Evolutionary conservation across 768 basidiomycete species (phyloP), one percentile per base, ranked within the genome.

Genomic region (Xerocomellus amylosporus): DNA sequence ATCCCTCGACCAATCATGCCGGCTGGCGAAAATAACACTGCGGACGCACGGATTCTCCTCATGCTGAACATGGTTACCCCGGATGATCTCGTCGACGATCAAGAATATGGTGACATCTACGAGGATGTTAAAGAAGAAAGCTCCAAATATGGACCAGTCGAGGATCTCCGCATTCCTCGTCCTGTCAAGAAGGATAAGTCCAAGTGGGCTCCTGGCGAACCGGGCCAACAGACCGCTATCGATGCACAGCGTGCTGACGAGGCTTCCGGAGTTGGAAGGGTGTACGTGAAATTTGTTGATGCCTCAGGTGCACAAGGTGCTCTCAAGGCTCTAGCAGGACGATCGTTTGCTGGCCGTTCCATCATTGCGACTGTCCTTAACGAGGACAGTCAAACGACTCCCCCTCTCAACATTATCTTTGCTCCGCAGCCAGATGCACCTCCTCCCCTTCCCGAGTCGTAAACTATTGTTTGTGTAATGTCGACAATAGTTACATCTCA

Each of bases 61-160:
- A 90, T 99, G 88, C 75, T 99, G 65, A 99, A 98, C 80, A 99
- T 99, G 97, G 93, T 99, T 59, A 90, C 90, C 0, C 70, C 90
- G 1, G 97, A 99, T 42, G 97, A 99, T 65, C 81, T 99, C 44
- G 71, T 80, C 17, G 86, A 93, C 63, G 96, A 98, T 67, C 77
- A 86, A 55, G 97, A 99, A 65, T 99, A 97, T 69, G 84, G 85
- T 22, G 97, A 99, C 64, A 82, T 99, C 54, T 85, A 90, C 56
- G 94, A 97, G 67, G 97, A 99, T 67, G 85, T 98, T 69, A 91
- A 88, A 67, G 88, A 93, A 52, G 94, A 98, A 73, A 93, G 89
- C 62, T 78, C 78, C 8, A 87, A 81, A 62, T 93, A 86, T 65
- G 95, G 94, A 10, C 65, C 67, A 4, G 88, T 98, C 22, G 85